phyloP scores from a whole-genome alignment of 139 green algal species.

The Asterochloris erici region DNA sequence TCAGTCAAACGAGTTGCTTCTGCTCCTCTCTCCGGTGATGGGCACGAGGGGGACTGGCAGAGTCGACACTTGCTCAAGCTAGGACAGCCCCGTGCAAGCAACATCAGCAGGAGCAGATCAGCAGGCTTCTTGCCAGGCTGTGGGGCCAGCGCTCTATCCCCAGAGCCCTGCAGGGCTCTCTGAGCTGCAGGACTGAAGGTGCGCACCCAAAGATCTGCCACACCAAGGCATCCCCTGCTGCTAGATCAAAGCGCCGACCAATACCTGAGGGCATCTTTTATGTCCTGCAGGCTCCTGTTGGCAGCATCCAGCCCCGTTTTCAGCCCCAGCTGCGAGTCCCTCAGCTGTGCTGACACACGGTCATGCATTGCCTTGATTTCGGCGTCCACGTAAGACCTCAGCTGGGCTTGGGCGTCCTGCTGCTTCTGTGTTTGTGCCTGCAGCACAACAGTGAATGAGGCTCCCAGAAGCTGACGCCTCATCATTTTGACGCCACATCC shows the following conservation, averaged over 20 bases:
- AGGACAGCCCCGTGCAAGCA: too few species aligned
- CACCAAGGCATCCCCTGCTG: neutral
- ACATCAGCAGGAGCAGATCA: too few species aligned
- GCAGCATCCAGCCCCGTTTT: conserved; percentile 11
- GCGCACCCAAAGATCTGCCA: too few species aligned
- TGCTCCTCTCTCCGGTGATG: too few species aligned
- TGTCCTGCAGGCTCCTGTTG: conserved; percentile 4
- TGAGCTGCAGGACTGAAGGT: too few species aligned
- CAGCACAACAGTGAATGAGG: neutral
- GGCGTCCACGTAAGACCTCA: conserved; percentile 1
- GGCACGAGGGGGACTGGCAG: too few species aligned
- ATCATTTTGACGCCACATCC: neutral
- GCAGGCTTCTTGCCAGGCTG: too few species aligned
- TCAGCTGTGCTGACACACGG: conserved; percentile 19
- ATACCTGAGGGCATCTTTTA: conserved; percentile 14
- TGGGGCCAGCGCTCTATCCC: too few species aligned
- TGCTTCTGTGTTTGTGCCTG: conserved; percentile 9
- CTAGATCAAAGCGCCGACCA: neutral
- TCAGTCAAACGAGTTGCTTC: too few species aligned
- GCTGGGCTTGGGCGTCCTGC: neutral
- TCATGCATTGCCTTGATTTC: conserved; percentile 13
- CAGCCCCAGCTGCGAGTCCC: conserved; percentile 16
- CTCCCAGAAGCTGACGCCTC: neutral
- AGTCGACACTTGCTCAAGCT: too few species aligned
- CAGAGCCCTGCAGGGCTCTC: too few species aligned